Evolutionary conservation across 192 early-diverging fungal genomes (phyloP).

Genomic region (Powellomyces hirtus): DNA sequence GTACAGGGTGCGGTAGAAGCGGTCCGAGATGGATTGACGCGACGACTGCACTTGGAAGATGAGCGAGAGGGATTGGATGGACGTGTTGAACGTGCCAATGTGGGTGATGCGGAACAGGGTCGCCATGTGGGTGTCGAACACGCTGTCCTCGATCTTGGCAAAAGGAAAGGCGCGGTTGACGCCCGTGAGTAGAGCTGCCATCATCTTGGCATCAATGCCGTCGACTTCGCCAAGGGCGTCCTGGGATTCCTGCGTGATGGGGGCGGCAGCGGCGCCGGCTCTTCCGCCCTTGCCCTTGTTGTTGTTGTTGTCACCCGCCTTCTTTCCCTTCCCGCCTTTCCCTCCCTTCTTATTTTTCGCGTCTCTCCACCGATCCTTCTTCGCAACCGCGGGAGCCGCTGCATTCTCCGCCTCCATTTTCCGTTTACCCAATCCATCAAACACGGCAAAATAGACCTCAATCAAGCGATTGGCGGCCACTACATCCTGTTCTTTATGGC

Average conservation of each 20-base stretch:
- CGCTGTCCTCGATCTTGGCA: slow-evolving; percentile 74
- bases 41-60: slow-evolving; percentile 72
- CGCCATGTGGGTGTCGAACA: slow-evolving; percentile 80
- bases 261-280: not conserved
- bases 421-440: slow-evolving; percentile 72
- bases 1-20: slow-evolving; percentile 91
- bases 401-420: slow-evolving; percentile 48
- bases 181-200: slow-evolving; percentile 89
- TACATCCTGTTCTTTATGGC: slow-evolving; percentile 56
- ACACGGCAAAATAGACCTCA: slow-evolving; percentile 88
- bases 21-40: slow-evolving; percentile 64
- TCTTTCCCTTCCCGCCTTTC: slow-evolving; percentile 6
- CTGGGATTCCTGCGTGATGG: not conserved
- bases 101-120: slow-evolving; percentile 91
- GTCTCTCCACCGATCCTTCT: slow-evolving; percentile 33
- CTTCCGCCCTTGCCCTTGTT: slow-evolving; percentile 2
- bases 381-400: slow-evolving; percentile 29
- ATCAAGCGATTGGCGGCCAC: slow-evolving; percentile 80
- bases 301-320: slow-evolving; percentile 8
- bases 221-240: slow-evolving; percentile 45
- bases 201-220: slow-evolving; percentile 73
- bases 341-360: slow-evolving; percentile 33
- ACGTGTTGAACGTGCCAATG: slow-evolving; percentile 85
- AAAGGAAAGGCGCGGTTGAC: slow-evolving; percentile 95
- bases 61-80: slow-evolving; percentile 88